Evolutionary conservation across 306 rosid genomes (phyloP).

Genomic region (Sesbania bispinosa): DNA sequence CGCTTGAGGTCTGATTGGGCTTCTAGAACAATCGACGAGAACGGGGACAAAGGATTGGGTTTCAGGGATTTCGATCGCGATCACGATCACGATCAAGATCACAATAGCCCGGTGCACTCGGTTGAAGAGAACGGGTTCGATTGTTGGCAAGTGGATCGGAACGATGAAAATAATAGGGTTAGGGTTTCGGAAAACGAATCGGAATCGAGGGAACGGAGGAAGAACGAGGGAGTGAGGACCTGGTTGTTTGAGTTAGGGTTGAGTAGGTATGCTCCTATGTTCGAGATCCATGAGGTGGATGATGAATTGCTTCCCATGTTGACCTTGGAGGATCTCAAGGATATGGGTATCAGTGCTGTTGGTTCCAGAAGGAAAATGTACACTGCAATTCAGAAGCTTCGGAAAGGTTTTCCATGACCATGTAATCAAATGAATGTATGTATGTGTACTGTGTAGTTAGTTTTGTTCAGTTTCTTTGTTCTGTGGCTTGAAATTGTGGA

Average conservation of each 20-base stretch:
- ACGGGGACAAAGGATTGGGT: conserved; percentile 30
- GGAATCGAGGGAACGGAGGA: conserved; percentile 38
- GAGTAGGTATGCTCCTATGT: conserved; percentile 65
- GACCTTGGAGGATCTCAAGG: conserved; percentile 76
- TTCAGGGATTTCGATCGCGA: conserved; percentile 44
- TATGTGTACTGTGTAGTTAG: neutral
- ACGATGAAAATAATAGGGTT: conserved; percentile 14
- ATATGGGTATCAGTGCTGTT: conserved; percentile 73
- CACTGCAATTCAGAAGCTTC: conserved; percentile 63
- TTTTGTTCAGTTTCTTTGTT: conserved; percentile 3
- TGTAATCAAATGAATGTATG: neutral
- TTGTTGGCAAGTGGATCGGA: conserved; percentile 37
- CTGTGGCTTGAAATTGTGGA: conserved; percentile 16
- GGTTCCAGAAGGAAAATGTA: conserved; percentile 76
- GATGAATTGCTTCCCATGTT: conserved; percentile 71
- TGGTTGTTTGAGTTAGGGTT: conserved; percentile 63
- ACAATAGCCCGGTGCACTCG: conserved; percentile 40
- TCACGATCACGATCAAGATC: conserved; percentile 36
- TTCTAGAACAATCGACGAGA: conserved; percentile 15
- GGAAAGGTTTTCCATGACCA: conserved; percentile 45
- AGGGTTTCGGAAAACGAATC: conserved; percentile 52
- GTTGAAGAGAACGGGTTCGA: conserved; percentile 35
- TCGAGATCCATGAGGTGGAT: conserved; percentile 76
- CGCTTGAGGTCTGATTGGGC: conserved; percentile 47
- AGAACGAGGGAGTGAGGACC: conserved; percentile 48